phyloP scores from a whole-genome alignment of 441 rosid species.

The Breynia disticha region DNA sequence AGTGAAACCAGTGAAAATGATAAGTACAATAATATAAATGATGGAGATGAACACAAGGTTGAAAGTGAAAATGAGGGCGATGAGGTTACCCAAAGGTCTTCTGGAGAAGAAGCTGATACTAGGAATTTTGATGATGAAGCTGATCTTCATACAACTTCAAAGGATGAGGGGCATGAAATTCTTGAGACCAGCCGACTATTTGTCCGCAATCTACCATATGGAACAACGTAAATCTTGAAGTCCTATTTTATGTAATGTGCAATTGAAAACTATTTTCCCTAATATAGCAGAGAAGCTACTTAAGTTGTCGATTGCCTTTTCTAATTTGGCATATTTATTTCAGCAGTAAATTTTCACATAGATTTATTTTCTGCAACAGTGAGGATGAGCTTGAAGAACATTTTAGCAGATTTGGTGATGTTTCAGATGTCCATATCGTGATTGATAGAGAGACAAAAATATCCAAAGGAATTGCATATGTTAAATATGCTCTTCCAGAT shows the following conservation, averaged over 20 bases:
- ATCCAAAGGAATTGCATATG: constrained; percentile 78
- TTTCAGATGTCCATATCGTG: constrained; percentile 72
- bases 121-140: constrained; percentile 32
- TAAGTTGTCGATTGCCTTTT: background rate
- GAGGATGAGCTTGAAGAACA: constrained; percentile 84
- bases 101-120: constrained; percentile 24
- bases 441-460: constrained; percentile 80
- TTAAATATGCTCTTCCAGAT: constrained; percentile 55
- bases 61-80: constrained; percentile 9
- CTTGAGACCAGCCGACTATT: constrained; percentile 60
- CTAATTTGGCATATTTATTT: background rate
- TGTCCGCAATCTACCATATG: constrained; percentile 73
- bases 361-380: constrained; percentile 24
- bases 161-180: constrained; percentile 33
- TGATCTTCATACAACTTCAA: constrained; percentile 20
- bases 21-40: constrained; percentile 16
- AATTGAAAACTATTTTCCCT: background rate
- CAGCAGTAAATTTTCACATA: background rate
- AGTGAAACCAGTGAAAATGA: constrained; percentile 42
- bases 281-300: background rate
- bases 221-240: constrained; percentile 44
- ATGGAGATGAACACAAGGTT: constrained; percentile 4
- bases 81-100: constrained; percentile 22
- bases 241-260: background rate
- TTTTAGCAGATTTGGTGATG: constrained; percentile 46